Evolutionary conservation across 768 basidiomycete genomes (phyloP).

Genomic region (Rhizopogon roseolus): DNA sequence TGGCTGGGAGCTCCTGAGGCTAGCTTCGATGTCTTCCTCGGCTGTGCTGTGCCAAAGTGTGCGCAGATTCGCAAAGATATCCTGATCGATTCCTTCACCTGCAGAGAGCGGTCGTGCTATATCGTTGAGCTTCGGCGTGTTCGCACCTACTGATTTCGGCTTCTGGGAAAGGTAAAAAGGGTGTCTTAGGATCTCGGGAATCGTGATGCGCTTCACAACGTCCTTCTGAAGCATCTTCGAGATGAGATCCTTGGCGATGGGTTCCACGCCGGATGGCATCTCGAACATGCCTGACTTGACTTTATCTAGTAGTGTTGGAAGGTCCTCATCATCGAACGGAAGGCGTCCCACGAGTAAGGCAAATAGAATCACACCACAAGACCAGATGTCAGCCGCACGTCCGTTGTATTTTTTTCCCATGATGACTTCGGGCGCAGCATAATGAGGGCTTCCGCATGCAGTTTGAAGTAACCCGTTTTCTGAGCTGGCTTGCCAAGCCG

Average conservation of each 20-base stretch:
- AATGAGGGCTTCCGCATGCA: slow-evolving; percentile 92
- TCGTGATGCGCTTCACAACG: slow-evolving; percentile 70
- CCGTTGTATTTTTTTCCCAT: slow-evolving; percentile 82
- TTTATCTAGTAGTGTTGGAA: slow-evolving; percentile 71
- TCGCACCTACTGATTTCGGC: slow-evolving; percentile 36
- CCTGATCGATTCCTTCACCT: slow-evolving; percentile 70
- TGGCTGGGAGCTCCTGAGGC: slow-evolving; percentile 58
- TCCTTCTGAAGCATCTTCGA: slow-evolving; percentile 77
- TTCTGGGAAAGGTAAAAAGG: slow-evolving; percentile 67
- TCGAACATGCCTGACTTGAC: slow-evolving; percentile 70
- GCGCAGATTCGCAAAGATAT: slow-evolving; percentile 85
- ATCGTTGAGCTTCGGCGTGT: slow-evolving; percentile 57
- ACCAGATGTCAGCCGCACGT: slow-evolving; percentile 91
- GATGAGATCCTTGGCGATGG: slow-evolving; percentile 72
- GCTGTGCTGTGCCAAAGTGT: slow-evolving; percentile 87
- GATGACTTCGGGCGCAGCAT: slow-evolving; percentile 91
- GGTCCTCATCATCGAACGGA: slow-evolving; percentile 93
- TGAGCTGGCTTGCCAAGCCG: slow-evolving; percentile 75
- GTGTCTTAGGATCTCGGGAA: slow-evolving; percentile 74
- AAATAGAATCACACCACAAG: slow-evolving; percentile 90
- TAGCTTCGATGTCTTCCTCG: slow-evolving; percentile 68
- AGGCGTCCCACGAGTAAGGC: slow-evolving; percentile 82
- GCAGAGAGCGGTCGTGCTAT: slow-evolving; percentile 66
- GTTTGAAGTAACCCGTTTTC: slow-evolving; percentile 63
- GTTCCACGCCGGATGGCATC: slow-evolving; percentile 69